Percentiles rank a stretch among this genome's conserved stretches.
Evolutionary conservation across 805 yeast genomes (phyloP).

Genomic region (Kluyveromyces nonfermentans): DNA sequence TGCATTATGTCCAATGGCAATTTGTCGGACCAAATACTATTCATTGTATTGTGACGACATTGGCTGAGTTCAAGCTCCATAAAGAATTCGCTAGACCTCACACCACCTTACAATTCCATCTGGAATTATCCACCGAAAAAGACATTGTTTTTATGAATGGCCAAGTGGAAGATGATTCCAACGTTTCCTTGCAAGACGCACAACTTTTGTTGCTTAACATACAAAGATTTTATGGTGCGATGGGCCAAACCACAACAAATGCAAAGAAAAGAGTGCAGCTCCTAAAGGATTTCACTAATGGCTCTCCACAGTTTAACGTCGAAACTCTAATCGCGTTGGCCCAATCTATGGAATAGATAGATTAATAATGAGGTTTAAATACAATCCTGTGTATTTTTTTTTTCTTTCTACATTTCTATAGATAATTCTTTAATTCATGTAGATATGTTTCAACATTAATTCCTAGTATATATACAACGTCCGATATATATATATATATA

Average conservation of each 20-base stretch:
- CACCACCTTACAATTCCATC: slow-evolving; percentile 81
- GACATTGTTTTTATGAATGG: slow-evolving; percentile 80
- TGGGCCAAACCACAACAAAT: slow-evolving; percentile 34
- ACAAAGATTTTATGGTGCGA: slow-evolving; percentile 77
- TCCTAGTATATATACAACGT: too few species aligned
- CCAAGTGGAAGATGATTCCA: slow-evolving; percentile 59
- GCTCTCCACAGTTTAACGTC: slow-evolving; percentile 55
- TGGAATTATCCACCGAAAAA: slow-evolving; percentile 54
- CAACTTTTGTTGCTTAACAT: slow-evolving; percentile 66
- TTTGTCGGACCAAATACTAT: slow-evolving; percentile 76
- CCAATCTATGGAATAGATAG: slow-evolving; percentile 48
- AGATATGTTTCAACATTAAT: not conserved
- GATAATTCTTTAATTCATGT: not conserved
- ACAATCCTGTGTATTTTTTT: too few species aligned
- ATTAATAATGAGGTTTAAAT: too few species aligned
- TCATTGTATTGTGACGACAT: slow-evolving; percentile 83
- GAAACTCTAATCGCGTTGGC: slow-evolving; percentile 64
- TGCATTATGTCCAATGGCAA: slow-evolving; percentile 91
- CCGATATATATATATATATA: too few species aligned
- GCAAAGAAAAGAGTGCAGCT: slow-evolving; percentile 45
- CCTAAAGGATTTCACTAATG: slow-evolving; percentile 60
- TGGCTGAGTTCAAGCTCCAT: slow-evolving; percentile 86
- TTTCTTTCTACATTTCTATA: too few species aligned
- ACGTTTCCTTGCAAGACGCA: slow-evolving; percentile 63
- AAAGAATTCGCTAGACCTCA: slow-evolving; percentile 92